Conservation (phyloP, 805 yeast genomes). For the Kodamaea nitidulidarum region DNA sequence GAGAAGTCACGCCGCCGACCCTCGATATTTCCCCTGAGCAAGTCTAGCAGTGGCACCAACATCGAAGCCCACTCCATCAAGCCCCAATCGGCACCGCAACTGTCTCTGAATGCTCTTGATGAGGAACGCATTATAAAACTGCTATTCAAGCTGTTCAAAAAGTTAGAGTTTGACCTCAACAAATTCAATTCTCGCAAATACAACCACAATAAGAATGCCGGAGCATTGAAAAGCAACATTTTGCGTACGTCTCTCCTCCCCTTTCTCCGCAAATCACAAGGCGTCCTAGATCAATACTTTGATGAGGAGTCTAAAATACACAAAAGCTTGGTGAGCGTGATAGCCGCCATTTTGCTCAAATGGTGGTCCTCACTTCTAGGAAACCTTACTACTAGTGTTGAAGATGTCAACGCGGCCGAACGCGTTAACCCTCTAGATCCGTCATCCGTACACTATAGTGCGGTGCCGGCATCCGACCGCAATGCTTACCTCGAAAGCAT, state of each 20-base stretch:
- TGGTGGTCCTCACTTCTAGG: slow-evolving; percentile 54
- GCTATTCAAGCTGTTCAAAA: slow-evolving; percentile 31
- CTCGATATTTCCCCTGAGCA: slow-evolving; percentile 4
- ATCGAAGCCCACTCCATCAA: background rate
- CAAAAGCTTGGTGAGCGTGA: slow-evolving; percentile 30
- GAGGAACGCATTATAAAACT: slow-evolving; percentile 18
- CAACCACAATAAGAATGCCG: slow-evolving; percentile 18
- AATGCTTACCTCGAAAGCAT: slow-evolving; percentile 53
- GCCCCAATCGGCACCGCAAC: background rate
- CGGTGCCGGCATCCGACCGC: slow-evolving; percentile 44
- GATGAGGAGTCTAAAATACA: slow-evolving; percentile 21
- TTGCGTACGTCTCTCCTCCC: slow-evolving; percentile 46
- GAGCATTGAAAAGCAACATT: slow-evolving; percentile 42
- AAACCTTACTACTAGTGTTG: slow-evolving; percentile 7
- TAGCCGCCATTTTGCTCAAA: slow-evolving; percentile 32
- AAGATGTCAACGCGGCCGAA: background rate
- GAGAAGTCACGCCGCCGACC: background rate
- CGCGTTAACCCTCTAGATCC: background rate
- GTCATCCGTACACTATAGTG: slow-evolving; percentile 11
- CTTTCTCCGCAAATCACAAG: slow-evolving; percentile 31
- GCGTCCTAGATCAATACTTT: slow-evolving; percentile 19
- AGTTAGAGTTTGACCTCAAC: slow-evolving; percentile 39
- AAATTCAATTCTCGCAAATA: slow-evolving; percentile 40
- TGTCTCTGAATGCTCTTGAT: slow-evolving; percentile 10
- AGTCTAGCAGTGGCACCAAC: background rate